phyloP scores from a whole-genome alignment of 2,329 filamentous ascomycete species.

The Colletotrichum graminicola region DNA sequence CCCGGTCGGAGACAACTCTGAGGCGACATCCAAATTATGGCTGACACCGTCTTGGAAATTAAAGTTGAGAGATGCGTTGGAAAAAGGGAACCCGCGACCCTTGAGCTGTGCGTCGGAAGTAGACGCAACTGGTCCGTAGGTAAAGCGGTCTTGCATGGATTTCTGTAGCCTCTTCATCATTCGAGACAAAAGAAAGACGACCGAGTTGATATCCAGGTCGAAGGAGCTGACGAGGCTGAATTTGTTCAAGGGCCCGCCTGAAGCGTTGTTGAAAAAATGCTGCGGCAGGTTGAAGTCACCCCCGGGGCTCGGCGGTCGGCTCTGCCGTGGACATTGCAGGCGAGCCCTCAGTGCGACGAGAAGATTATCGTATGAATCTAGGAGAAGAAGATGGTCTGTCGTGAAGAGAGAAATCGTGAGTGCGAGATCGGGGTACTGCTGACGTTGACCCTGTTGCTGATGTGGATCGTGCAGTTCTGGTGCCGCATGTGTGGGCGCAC shows the following conservation, averaged over 20 bases:
- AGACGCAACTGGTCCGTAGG: background rate
- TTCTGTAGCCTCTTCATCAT: conserved; percentile 38
- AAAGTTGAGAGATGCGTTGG: conserved; percentile 8
- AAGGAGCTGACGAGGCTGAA: conserved; percentile 27
- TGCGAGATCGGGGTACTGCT: conserved; percentile 20
- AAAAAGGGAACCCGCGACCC: background rate
- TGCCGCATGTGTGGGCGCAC: background rate
- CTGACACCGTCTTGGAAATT: conserved; percentile 33
- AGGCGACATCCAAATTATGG: conserved; percentile 22
- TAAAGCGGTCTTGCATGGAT: conserved; percentile 29
- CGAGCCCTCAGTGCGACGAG: conserved; percentile 17
- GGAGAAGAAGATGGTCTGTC: conserved; percentile 31
- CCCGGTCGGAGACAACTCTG: conserved; percentile 10
- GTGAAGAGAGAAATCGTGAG: conserved; percentile 33
- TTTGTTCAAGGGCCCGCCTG: conserved; percentile 16
- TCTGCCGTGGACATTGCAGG: conserved; percentile 33
- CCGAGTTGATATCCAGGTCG: conserved; percentile 34
- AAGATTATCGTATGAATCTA: conserved; percentile 33
- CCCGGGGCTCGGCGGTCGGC: conserved; percentile 28
- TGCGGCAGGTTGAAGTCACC: conserved; percentile 27
- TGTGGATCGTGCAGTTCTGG: background rate
- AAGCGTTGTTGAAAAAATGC: conserved; percentile 15
- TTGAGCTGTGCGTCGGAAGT: background rate
- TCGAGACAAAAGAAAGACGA: conserved; percentile 30
- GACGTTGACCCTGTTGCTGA: background rate